Percentiles rank a stretch among this genome's conserved stretches.
Conservation (phyloP, 2,329 filamentous ascomycete genomes). For the Scytalidium lignicola region DNA sequence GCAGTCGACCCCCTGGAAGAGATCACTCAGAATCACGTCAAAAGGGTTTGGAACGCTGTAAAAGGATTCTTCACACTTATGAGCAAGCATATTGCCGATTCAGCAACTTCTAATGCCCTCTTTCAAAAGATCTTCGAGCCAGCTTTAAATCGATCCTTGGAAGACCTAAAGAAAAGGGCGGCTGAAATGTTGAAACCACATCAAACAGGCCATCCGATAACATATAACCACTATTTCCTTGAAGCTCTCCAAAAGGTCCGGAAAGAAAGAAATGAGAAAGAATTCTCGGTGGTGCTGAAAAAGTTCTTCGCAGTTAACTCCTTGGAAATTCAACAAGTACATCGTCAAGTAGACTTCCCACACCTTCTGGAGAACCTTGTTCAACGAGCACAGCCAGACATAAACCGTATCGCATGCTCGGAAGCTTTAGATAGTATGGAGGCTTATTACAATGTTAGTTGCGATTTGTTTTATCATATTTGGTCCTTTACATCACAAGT, state of each 20-base stretch:
- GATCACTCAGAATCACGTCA: constrained; percentile 32
- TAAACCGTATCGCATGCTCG: constrained; percentile 25
- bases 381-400: constrained; percentile 22
- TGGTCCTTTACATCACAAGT: too few species aligned
- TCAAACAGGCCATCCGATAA: constrained; percentile 44
- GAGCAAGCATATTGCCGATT: constrained; percentile 32
- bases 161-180: constrained; percentile 34
- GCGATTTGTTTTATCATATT: not conserved
- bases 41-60: constrained; percentile 28
- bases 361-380: constrained; percentile 17
- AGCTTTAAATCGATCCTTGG: constrained; percentile 32
- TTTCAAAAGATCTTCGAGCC: constrained; percentile 33
- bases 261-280: constrained; percentile 11
- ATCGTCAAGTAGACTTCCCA: constrained; percentile 15
- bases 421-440: constrained; percentile 33
- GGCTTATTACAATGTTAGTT: constrained; percentile 35
- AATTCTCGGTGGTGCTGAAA: constrained; percentile 12
- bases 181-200: constrained; percentile 40
- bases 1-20: constrained; percentile 51
- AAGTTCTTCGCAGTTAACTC: constrained; percentile 18
- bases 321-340: constrained; percentile 13
- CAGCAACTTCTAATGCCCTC: constrained; percentile 33
- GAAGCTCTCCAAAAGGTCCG: constrained; percentile 28
- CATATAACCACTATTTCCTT: constrained; percentile 45
- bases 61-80: constrained; percentile 30